These are phyloP conservation scores for Parathielavia hyrcaniae DNA, from an alignment of 495 filamentous ascomycete species.

Conservation along the genomic window DNA sequence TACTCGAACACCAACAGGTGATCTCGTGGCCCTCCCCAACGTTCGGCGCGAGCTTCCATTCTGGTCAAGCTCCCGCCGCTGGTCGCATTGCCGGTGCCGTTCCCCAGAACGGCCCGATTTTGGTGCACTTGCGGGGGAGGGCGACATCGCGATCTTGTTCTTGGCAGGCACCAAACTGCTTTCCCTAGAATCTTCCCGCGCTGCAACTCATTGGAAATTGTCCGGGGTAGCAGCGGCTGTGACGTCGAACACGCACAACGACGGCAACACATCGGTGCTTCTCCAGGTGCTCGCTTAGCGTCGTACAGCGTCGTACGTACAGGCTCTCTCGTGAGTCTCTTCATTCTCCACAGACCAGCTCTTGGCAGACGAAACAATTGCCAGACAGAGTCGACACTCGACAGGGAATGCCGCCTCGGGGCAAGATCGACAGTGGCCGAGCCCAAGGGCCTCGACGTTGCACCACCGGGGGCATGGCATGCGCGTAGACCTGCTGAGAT, in stretches of 20 bases:
- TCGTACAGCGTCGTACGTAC: background rate
- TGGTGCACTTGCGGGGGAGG: slow-evolving; percentile 4
- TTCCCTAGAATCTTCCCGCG: too few species aligned
- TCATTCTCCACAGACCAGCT: background rate
- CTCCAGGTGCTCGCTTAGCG: background rate
- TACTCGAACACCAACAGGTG: background rate
- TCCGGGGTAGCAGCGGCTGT: background rate
- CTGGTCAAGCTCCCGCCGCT: slow-evolving; percentile 12
- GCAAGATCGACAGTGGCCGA: slow-evolving; percentile 1
- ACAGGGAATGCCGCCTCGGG: background rate
- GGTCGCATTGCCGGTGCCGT: slow-evolving; percentile 12
- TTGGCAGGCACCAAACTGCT: slow-evolving; percentile 2
- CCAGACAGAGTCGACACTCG: too few species aligned
- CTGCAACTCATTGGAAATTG: background rate
- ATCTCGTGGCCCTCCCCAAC: background rate
- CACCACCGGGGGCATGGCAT: background rate
- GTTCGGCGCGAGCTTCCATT: slow-evolving; percentile 20
- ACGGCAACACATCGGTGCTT: background rate
- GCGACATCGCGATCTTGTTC: background rate
- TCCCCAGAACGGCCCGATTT: slow-evolving; percentile 19
- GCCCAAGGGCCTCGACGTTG: background rate
- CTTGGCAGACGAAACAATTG: background rate
- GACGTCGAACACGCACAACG: background rate
- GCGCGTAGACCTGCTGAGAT: slow-evolving; percentile 6
- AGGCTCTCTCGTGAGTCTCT: background rate